A percentile compares a stretch with the other conserved stretches of the same genome.
phyloP scores from a whole-genome alignment of 257 asterid genomes.

The Gentiana straminea region DNA sequence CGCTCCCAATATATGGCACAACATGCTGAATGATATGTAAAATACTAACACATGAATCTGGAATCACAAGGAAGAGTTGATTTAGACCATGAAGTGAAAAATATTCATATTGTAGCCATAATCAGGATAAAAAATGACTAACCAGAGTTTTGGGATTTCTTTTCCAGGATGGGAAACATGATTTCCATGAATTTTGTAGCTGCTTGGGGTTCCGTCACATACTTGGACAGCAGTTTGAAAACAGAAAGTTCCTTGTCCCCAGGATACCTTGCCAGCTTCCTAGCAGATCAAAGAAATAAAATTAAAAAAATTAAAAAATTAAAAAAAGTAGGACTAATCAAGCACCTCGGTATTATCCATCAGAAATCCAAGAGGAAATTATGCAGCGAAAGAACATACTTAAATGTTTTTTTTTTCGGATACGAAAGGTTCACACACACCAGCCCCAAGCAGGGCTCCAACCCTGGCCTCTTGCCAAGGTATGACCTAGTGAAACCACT shows the following conservation, averaged over 20 bases:
- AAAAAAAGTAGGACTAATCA: not conserved
- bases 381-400: not conserved
- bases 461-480: too few relatives aligned
- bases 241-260: slow-evolving; percentile 54
- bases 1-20: slow-evolving; percentile 38
- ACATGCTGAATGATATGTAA: slow-evolving; percentile 51
- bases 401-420: too few relatives aligned
- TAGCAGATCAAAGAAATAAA: slow-evolving; percentile 16
- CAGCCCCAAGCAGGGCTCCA: too few relatives aligned
- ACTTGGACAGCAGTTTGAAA: slow-evolving; percentile 54
- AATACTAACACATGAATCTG: slow-evolving; percentile 46
- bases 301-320: not conserved
- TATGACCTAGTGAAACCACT: too few relatives aligned
- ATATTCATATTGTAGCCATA: not conserved
- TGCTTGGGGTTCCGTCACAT: slow-evolving; percentile 47
- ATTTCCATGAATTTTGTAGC: slow-evolving; percentile 69
- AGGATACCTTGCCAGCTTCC: slow-evolving; percentile 48
- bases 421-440: too few relatives aligned
- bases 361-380: not conserved
- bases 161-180: slow-evolving; percentile 62
- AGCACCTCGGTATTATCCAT: too few relatives aligned
- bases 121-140: slow-evolving; percentile 3
- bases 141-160: slow-evolving; percentile 58
- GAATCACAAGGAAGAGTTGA: slow-evolving; percentile 10
- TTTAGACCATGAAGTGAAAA: not conserved